These are phyloP conservation scores for Leccinum longicurvipes DNA, from an alignment of 768 basidiomycete genomes.

Conservation along the genomic window DNA sequence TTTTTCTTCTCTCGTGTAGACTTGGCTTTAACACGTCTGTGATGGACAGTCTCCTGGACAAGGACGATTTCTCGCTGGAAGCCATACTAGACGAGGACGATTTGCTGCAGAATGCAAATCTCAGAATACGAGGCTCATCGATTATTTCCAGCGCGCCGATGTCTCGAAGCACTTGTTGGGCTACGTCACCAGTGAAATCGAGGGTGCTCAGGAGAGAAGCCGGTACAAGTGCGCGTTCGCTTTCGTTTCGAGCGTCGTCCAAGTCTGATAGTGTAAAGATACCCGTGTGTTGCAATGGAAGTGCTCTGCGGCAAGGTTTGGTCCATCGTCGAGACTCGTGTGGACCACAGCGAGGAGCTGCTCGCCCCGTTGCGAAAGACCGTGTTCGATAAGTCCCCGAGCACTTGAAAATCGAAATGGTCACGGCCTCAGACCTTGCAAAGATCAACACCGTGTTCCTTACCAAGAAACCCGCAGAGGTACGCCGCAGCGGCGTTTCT, in stretches of 20 bases:
- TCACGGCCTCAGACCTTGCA: conserved; percentile 90
- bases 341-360: conserved; percentile 66
- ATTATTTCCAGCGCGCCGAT: conserved; percentile 81
- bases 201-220: conserved; percentile 74
- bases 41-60: conserved; percentile 87
- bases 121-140: conserved; percentile 85
- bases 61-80: conserved; percentile 86
- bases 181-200: conserved; percentile 86
- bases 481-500: conserved; percentile 36
- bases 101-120: conserved; percentile 90
- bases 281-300: conserved; percentile 90
- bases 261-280: conserved; percentile 45
- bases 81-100: conserved; percentile 93
- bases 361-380: conserved; percentile 91
- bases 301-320: conserved; percentile 95
- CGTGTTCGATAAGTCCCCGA: conserved; percentile 80
- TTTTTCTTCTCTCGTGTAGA: conserved; percentile 42
- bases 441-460: conserved; percentile 90
- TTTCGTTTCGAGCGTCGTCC: not conserved
- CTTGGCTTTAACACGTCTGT: conserved; percentile 88
- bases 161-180: conserved; percentile 76
- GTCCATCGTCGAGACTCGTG: conserved; percentile 88
- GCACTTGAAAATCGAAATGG: conserved; percentile 83
- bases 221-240: conserved; percentile 69
- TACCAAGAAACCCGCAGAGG: conserved; percentile 86